Evolutionary conservation across 768 basidiomycete species (phyloP), one percentile per base, ranked within the genome.

Genomic region (Collybiopsis confluens): DNA sequence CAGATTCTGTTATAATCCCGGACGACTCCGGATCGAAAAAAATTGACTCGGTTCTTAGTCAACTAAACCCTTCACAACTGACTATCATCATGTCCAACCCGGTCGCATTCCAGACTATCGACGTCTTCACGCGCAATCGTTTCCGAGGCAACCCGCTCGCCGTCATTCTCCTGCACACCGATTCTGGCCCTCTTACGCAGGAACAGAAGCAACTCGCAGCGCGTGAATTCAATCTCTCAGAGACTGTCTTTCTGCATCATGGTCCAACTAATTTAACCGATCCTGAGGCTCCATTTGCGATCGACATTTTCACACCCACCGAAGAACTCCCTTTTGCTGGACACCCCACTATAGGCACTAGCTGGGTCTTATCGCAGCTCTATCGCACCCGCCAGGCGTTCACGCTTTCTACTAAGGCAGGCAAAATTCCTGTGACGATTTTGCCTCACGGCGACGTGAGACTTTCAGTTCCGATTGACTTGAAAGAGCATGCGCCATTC

Each of bases 141-240:
- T 76, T 68, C 58, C 48, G 66, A 2, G 75, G 76, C 8, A 77
- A 78, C 50, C 75, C 75, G 3, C 69, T 77, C 1, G 77, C 76
- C 1, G 70, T 77, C 56, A 74, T 76, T 10, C n/a, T 48, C 11
- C 47, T 48, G 18, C 45, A 46, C 28, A n/a, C 45, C 45, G 16
- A 33, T 21, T 60, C 75, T 27, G 72, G 73, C 0, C 46, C 59
- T 26, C 62, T 75, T 20, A 58, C 73, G 2, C 73, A 73, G 50
- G 42, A 56, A 4, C 67, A 74, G 52, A 77, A 77, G 55, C 75
- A 74, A 51, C 63, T 55, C 11, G 71, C 77, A 51, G 76, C 77
- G 2, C 66, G 69, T 23, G 77, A 78, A 56, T 79, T 79, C 63
- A 77, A 79, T 57, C 67, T 76, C 50, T 75, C 76, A 3, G 77